These are phyloP conservation scores for Hypoxylon perforatum DNA, from an alignment of 495 filamentous ascomycete genomes.

Conservation along the genomic window DNA sequence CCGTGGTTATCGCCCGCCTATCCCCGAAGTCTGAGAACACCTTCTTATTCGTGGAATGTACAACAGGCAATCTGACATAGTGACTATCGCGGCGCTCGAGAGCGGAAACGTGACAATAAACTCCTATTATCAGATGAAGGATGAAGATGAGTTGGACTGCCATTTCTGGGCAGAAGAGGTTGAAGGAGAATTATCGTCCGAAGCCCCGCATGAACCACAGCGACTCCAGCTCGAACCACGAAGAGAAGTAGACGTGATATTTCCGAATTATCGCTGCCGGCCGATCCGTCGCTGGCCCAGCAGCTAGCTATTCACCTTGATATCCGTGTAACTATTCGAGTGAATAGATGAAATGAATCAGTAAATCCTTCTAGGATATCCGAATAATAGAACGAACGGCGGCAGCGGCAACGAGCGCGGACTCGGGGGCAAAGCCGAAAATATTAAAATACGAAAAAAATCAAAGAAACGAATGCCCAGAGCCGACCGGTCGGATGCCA, in stretches of 20 bases:
- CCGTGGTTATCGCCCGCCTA: constrained; percentile 52
- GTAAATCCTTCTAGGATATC: constrained; percentile 34
- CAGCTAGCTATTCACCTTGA: background rate
- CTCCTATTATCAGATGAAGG: constrained; percentile 47
- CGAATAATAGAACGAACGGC: constrained; percentile 22
- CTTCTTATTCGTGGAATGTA: constrained; percentile 57
- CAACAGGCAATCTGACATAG: constrained; percentile 58
- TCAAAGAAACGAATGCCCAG: constrained; percentile 17
- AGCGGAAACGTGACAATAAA: constrained; percentile 41
- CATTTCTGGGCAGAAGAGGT: constrained; percentile 50
- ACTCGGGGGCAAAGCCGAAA: constrained; percentile 17
- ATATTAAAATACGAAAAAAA: constrained; percentile 16
- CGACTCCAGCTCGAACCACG: background rate
- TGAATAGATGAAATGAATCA: constrained; percentile 17
- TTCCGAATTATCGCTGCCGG: background rate
- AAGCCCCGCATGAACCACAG: constrained; percentile 47
- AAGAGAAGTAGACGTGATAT: background rate
- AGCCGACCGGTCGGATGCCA: constrained; percentile 35
- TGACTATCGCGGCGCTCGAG: constrained; percentile 38
- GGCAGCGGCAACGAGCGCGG: constrained; percentile 10
- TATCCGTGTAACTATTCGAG: background rate
- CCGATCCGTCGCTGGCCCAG: constrained; percentile 24
- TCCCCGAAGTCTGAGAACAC: constrained; percentile 50
- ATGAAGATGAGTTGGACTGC: constrained; percentile 47
- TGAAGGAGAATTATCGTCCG: constrained; percentile 32